A percentile compares a stretch with the other conserved stretches of the same genome.
phyloP scores from a whole-genome alignment of 2,329 filamentous ascomycete species.

The Aspergillus fischeri region DNA sequence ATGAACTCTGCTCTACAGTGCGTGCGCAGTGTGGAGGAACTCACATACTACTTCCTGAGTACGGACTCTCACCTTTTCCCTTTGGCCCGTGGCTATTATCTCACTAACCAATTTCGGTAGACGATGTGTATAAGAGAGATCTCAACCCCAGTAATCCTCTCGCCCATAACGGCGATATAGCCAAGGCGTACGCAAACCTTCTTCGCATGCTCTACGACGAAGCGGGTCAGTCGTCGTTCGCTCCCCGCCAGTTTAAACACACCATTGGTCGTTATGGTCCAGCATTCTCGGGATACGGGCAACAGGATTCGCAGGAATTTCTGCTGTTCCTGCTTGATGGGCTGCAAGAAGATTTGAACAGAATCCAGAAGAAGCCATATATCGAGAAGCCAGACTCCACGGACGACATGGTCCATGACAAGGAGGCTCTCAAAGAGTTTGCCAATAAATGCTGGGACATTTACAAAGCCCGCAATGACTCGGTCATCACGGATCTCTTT shows the following conservation, averaged over 20 bases:
- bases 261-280: slow-evolving; percentile 76
- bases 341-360: slow-evolving; percentile 90
- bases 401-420: slow-evolving; percentile 87
- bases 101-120: slow-evolving; percentile 24
- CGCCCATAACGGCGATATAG: slow-evolving; percentile 79
- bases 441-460: slow-evolving; percentile 88
- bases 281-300: slow-evolving; percentile 87
- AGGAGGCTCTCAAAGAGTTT: slow-evolving; percentile 73
- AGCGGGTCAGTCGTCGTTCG: slow-evolving; percentile 61
- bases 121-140: slow-evolving; percentile 69
- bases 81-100: neutral
- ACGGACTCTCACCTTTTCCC: slow-evolving; percentile 9
- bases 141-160: slow-evolving; percentile 83
- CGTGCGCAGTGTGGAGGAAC: slow-evolving; percentile 85
- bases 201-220: slow-evolving; percentile 75
- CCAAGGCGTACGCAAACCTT: slow-evolving; percentile 74
- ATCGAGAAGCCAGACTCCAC: slow-evolving; percentile 97
- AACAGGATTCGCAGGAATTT: slow-evolving; percentile 97
- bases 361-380: slow-evolving; percentile 92
- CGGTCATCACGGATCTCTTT: slow-evolving; percentile 91
- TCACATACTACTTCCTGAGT: slow-evolving; percentile 84
- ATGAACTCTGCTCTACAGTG: slow-evolving; percentile 98
- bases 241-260: slow-evolving; percentile 76
- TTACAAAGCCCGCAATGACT: slow-evolving; percentile 88
- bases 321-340: slow-evolving; percentile 91